phyloP scores from a whole-genome alignment of 164 flowering plant species.

The Nymphaea thermarum region DNA sequence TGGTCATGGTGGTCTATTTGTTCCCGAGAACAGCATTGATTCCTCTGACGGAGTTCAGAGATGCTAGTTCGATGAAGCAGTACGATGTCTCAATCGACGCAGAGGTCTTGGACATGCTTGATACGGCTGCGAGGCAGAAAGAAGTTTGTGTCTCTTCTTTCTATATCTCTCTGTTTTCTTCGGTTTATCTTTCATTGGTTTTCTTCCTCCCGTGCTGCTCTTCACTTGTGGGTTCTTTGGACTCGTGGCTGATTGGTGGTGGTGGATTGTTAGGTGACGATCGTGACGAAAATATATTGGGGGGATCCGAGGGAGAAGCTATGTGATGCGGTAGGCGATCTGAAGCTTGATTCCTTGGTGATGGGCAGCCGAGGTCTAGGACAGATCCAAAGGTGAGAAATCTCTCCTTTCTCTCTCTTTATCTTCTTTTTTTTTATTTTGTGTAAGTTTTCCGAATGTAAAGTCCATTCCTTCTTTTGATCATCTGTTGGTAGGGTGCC shows the following conservation, averaged over 20 bases:
- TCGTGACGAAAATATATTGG: constrained; percentile 60
- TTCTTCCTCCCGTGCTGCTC: not conserved
- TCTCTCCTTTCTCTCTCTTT: not conserved
- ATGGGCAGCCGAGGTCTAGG: constrained; percentile 75
- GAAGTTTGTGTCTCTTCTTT: constrained; percentile 19
- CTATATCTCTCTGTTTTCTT: not conserved
- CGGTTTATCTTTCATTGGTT: not conserved
- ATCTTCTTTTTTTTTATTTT: not conserved
- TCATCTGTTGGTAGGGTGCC: too few relatives aligned
- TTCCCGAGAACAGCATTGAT: constrained; percentile 36
- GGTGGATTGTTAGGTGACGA: constrained; percentile 19
- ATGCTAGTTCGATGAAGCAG: constrained; percentile 28
- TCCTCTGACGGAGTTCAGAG: constrained; percentile 48
- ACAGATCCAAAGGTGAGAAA: constrained; percentile 30
- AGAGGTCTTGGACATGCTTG: constrained; percentile 51
- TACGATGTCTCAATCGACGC: constrained; percentile 34
- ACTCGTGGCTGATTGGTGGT: not conserved
- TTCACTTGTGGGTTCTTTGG: not conserved
- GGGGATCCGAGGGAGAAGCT: constrained; percentile 70
- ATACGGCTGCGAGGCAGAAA: constrained; percentile 33
- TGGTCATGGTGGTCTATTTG: not conserved
- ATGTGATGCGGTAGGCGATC: constrained; percentile 26
- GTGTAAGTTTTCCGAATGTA: too few relatives aligned
- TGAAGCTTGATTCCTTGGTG: constrained; percentile 41
- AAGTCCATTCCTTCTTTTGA: too few relatives aligned